These are phyloP conservation scores for Jaapia argillacea DNA, from an alignment of 768 basidiomycete genomes.

Conservation along the genomic window DNA sequence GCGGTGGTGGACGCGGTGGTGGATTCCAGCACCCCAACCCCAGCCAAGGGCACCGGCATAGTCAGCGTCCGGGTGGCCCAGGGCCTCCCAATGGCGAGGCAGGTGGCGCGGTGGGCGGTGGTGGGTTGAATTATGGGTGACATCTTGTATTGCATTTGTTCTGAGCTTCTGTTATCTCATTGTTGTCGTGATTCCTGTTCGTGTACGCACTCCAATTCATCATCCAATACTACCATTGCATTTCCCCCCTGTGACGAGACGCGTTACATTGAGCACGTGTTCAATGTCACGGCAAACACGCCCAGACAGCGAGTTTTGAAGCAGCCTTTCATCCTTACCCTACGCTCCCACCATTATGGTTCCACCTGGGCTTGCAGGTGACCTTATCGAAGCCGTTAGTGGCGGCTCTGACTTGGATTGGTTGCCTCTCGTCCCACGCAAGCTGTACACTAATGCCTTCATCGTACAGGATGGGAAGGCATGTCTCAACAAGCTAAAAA, in stretches of 20 bases:
- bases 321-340: not conserved
- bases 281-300: not conserved
- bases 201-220: too few relatives aligned
- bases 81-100: too few relatives aligned
- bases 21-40: not conserved
- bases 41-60: not conserved
- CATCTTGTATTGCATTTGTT: too few relatives aligned
- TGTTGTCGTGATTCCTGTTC: not conserved
- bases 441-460: constrained; percentile 51
- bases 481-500: not conserved
- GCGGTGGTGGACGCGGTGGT: constrained; percentile 5
- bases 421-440: constrained; percentile 30
- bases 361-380: constrained; percentile 36
- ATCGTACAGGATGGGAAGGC: not conserved
- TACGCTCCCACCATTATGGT: constrained; percentile 2
- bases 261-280: not conserved
- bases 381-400: constrained; percentile 17
- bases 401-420: constrained; percentile 39
- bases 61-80: too few relatives aligned
- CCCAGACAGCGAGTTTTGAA: not conserved
- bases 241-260: not conserved
- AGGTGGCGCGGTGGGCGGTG: too few relatives aligned
- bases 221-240: too few relatives aligned
- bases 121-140: too few relatives aligned
- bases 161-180: not conserved